Evolutionary conservation across 208 protist genomes (phyloP).

Genomic region (Spongospora subterranea): DNA sequence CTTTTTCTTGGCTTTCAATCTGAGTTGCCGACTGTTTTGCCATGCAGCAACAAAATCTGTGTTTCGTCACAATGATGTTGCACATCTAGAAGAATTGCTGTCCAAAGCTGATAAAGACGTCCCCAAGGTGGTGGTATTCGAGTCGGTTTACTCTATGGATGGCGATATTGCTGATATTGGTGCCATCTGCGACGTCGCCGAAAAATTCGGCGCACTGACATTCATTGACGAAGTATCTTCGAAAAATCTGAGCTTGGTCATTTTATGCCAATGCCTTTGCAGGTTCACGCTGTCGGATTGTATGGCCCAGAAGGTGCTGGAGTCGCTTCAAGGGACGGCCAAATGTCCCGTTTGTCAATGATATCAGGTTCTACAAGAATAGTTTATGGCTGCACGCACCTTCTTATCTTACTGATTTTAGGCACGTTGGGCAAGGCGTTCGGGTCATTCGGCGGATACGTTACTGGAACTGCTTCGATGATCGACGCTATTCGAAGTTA

Average conservation of each 20-base stretch:
- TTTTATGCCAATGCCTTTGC: conserved; percentile 60
- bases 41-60: conserved; percentile 81
- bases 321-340: conserved; percentile 87
- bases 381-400: conserved; percentile 75
- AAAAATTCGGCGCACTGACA: conserved; percentile 92
- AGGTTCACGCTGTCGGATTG: conserved; percentile 93
- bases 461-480: conserved; percentile 73
- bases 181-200: conserved; percentile 90
- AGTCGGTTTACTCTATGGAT: conserved; percentile 98
- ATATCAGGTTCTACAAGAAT: conserved; percentile 86
- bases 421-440: conserved; percentile 95
- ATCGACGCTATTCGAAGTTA: conserved; percentile 81
- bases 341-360: conserved; percentile 75
- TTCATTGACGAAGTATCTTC: conserved; percentile 90
- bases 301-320: conserved; percentile 90
- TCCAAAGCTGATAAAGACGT: conserved; percentile 61
- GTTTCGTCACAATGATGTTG: conserved; percentile 91
- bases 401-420: conserved; percentile 56
- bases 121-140: conserved; percentile 90
- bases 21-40: no score
- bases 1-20: no score
- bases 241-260: background rate
- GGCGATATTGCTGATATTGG: conserved; percentile 92
- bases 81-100: conserved; percentile 86
- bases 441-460: conserved; percentile 92